phyloP scores from a whole-genome alignment of 805 yeast genomes.

The Saturnispora dispora region DNA sequence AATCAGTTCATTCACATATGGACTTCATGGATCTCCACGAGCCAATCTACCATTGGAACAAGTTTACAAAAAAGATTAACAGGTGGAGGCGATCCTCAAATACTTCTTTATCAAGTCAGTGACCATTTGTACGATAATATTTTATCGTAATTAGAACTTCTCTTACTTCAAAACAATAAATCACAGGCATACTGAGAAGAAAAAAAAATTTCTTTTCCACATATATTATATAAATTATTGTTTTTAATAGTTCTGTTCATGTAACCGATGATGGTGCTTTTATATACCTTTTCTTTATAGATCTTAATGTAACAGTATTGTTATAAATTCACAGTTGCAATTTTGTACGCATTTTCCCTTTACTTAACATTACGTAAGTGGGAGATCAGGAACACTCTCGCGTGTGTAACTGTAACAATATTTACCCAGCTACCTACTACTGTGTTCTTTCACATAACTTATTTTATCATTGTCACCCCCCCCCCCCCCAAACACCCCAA shows the following conservation, averaged over 20 bases:
- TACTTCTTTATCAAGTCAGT: conserved; percentile 10
- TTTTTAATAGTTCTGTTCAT: not conserved
- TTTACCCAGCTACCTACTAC: not conserved
- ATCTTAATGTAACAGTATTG: not conserved
- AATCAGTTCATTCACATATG: not conserved
- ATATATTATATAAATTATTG: too few relatives aligned
- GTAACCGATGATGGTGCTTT: not conserved
- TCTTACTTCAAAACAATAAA: not conserved
- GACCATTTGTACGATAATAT: not conserved
- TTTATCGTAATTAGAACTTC: not conserved
- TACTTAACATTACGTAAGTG: not conserved
- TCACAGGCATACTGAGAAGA: not conserved
- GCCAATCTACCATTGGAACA: conserved; percentile 16
- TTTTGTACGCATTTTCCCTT: not conserved
- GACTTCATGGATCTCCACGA: not conserved
- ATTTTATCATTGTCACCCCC: too few relatives aligned
- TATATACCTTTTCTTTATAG: not conserved
- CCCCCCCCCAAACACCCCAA: too few relatives aligned
- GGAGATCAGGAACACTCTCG: not conserved
- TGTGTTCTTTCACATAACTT: not conserved
- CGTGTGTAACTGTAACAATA: not conserved
- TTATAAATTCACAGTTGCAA: not conserved
- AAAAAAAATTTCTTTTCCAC: not conserved
- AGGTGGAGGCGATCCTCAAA: conserved; percentile 25
- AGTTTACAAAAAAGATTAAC: conserved; percentile 22